Evolutionary conservation across 2,329 filamentous ascomycete species (phyloP), one percentile per base, ranked within the genome.

Genomic region (Cladosporium colombiae): DNA sequence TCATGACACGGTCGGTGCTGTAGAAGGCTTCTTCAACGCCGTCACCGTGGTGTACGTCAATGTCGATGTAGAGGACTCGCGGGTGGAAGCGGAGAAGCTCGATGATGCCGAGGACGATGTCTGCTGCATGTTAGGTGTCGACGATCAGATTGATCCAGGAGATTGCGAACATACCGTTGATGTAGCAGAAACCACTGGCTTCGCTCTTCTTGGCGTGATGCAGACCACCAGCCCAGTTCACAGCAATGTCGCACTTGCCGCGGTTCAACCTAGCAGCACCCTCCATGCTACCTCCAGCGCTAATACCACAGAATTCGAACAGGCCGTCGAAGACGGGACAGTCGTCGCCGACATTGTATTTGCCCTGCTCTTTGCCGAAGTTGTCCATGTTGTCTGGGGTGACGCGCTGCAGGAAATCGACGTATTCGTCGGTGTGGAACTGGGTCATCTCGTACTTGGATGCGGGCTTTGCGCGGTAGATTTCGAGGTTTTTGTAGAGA

Each of bases 371-470:
- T 73, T 93, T 91, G 72, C 89, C 86, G 76, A 92, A 98, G 70
- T 86, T 87, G 72, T 99, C 96, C 92, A 98, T 98, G 77, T 99
- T 99, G 81, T 99, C 95, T 1, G 95, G 96, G 0, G 95, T 98
- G 64, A 99, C 95, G 73, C 96, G 96, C 68, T 87, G 86, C 52
- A 90, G 81, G 74, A 90, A 90, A 65, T 90, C 88, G 74, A 90
- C 88, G 76, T 90, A 90, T 70, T 90, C 88, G 76, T 90, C 88
- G 10, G 88, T 90, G 76, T 90, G 88, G 75, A 90, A 90, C 75
- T 90, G 88, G 68, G 87, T 89, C 88, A 90, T 90, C 74, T 90
- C 88, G 75, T 87, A 88, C 72, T 87, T 88, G 57, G 86, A 88
- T 8, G 88, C 82, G 25, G 74, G 74, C 62, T 76, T 76, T 7